These are phyloP conservation scores for Pseudogymnoascus sp. DNA, from an alignment of 2,329 filamentous ascomycete genomes.

Conservation along the genomic window DNA sequence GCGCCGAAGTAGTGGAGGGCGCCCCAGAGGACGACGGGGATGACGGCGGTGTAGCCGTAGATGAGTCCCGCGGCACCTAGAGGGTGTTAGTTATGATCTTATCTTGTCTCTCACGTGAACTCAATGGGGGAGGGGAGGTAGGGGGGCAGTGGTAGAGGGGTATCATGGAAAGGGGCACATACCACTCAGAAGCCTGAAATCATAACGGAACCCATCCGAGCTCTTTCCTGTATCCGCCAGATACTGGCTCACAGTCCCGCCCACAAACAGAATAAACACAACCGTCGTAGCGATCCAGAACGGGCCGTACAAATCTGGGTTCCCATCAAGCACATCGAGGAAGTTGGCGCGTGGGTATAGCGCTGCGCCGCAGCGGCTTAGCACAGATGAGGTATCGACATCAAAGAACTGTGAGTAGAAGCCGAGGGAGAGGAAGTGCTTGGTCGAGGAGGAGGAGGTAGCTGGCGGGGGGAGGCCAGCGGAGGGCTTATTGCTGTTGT, in stretches of 20 bases:
- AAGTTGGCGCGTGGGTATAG: conserved; percentile 90
- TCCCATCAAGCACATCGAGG: conserved; percentile 92
- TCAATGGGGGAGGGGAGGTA: background rate
- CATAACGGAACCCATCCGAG: conserved; percentile 68
- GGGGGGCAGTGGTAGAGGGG: background rate
- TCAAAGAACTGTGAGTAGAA: conserved; percentile 99
- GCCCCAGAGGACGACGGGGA: conserved; percentile 79
- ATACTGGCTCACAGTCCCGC: conserved; percentile 91
- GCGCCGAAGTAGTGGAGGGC: conserved; percentile 92
- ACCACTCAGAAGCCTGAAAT: conserved; percentile 83
- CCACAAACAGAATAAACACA: conserved; percentile 87
- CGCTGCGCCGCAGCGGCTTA: conserved; percentile 79
- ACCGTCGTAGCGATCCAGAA: conserved; percentile 99
- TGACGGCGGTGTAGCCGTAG: conserved; percentile 87
- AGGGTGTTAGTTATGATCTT: conserved; percentile 9
- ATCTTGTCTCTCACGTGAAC: background rate
- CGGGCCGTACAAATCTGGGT: conserved; percentile 91
- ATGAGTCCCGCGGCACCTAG: conserved; percentile 77
- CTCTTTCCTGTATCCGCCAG: conserved; percentile 57
- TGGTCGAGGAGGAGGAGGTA: conserved; percentile 57
- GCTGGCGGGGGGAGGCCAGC: conserved; percentile 46
- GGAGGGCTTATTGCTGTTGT: conserved; percentile 30
- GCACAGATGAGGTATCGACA: conserved; percentile 84
- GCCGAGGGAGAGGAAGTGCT: conserved; percentile 81
- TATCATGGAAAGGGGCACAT: conserved; percentile 23